Percentiles rank a stretch among this genome's conserved stretches.
phyloP scores from a whole-genome alignment of 2,329 filamentous ascomycete species.

The Cordyceps sp. region DNA sequence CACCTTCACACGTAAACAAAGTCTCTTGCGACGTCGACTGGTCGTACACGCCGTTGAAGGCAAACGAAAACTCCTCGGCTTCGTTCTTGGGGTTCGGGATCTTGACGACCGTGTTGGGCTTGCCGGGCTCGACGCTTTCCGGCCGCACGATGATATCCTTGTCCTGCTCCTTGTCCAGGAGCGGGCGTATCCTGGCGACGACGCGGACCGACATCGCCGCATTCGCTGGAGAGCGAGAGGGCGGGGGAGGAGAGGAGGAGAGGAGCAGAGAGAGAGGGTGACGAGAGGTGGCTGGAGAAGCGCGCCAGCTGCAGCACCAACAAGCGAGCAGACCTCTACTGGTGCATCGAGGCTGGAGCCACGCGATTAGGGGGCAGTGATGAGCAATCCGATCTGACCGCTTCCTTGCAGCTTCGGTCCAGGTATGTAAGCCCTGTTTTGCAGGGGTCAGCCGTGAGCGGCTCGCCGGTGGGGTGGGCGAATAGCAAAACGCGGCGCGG shows the following conservation, averaged over 20 bases:
- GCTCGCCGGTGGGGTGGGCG: too few species aligned
- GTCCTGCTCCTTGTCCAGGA: conserved; percentile 72
- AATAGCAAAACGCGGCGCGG: too few species aligned
- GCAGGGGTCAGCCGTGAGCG: too few species aligned
- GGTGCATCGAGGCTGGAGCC: too few species aligned
- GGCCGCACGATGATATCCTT: conserved; percentile 71
- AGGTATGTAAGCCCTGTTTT: too few species aligned
- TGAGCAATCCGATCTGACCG: too few species aligned
- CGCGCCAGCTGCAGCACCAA: too few species aligned
- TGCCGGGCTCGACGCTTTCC: conserved; percentile 43
- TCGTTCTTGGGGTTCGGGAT: conserved; percentile 93
- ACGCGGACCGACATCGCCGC: conserved; percentile 55
- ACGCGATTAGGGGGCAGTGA: too few species aligned
- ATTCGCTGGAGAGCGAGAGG: conserved; percentile 1
- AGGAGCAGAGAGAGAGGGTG: not conserved
- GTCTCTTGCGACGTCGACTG: conserved; percentile 65
- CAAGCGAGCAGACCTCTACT: too few species aligned
- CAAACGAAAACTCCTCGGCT: conserved; percentile 78
- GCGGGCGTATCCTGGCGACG: conserved; percentile 76
- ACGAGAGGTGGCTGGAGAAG: not conserved
- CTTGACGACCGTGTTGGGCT: conserved; percentile 53
- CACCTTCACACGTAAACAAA: conserved; percentile 80
- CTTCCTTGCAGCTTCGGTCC: too few species aligned
- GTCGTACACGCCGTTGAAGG: conserved; percentile 89
- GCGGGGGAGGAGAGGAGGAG: not conserved